Percentiles rank a stretch among this genome's conserved stretches.
Conservation (phyloP, 257 asterid species). For the Solanum dulcamara region DNA sequence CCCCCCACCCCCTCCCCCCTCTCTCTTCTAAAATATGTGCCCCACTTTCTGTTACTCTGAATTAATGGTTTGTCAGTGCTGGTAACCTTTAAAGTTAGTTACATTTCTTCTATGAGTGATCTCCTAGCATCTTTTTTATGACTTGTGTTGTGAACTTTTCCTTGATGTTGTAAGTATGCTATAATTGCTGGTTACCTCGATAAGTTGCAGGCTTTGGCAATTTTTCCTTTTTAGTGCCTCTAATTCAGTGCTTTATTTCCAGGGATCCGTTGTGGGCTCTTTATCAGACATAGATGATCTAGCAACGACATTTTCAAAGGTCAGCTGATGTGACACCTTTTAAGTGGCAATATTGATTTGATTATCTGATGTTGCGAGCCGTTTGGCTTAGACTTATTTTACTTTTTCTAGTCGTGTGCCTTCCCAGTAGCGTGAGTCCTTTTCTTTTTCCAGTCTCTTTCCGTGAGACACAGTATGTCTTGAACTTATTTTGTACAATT, state of each 20-base stretch:
- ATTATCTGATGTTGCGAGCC: not conserved
- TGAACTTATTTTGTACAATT: not conserved
- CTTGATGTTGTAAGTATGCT: not conserved
- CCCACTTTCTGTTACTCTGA: not conserved
- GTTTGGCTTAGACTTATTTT: not conserved
- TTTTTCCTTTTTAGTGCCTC: not conserved
- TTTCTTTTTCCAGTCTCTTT: not conserved
- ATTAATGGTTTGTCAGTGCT: not conserved
- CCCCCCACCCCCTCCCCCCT: not conserved
- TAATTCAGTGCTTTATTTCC: conserved; percentile 7
- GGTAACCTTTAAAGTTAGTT: not conserved
- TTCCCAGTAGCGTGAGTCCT: not conserved
- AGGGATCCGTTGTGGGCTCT: conserved; percentile 82
- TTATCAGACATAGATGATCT: conserved; percentile 77
- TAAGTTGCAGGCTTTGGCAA: not conserved
- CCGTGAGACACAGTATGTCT: not conserved
- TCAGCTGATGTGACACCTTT: conserved; percentile 10
- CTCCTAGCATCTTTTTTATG: not conserved
- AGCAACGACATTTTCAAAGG: conserved; percentile 92
- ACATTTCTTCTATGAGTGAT: not conserved
- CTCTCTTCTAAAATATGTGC: not conserved
- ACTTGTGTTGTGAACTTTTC: not conserved
- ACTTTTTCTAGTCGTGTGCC: not conserved
- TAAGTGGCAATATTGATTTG: not conserved
- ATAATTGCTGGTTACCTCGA: not conserved